Percentiles rank a stretch among this genome's conserved stretches.
Conservation (phyloP, 2,329 filamentous ascomycete species). For the Podosphaera xanthii region DNA sequence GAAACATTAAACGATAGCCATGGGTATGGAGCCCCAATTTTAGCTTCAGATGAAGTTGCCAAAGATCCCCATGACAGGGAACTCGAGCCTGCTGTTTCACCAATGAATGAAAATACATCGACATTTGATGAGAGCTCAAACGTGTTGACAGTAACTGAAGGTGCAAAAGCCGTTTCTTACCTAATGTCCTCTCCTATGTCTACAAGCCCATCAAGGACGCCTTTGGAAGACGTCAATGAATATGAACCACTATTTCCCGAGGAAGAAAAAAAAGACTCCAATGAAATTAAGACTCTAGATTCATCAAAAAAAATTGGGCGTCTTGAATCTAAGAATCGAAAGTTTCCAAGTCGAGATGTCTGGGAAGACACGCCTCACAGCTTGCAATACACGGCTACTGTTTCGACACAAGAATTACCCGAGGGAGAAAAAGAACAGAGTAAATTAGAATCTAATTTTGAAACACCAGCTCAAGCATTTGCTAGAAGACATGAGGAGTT, state of each 20-base stretch:
- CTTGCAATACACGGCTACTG: constrained; percentile 54
- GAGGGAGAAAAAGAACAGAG: constrained; percentile 21
- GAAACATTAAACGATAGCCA: constrained; percentile 32
- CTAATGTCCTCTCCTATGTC: constrained; percentile 22
- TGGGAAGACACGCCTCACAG: constrained; percentile 94
- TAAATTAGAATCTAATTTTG: constrained; percentile 4
- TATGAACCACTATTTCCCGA: constrained; percentile 90
- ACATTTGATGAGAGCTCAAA: neutral
- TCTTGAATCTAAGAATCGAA: constrained; percentile 30
- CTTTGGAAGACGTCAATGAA: constrained; percentile 71
- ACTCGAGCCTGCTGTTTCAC: constrained; percentile 64
- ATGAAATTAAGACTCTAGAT: constrained; percentile 25
- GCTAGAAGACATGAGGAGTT: constrained; percentile 41
- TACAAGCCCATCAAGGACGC: constrained; percentile 31
- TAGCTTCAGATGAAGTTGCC: constrained; percentile 69
- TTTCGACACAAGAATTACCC: constrained; percentile 53
- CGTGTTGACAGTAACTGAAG: constrained; percentile 32
- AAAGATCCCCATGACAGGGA: constrained; percentile 47
- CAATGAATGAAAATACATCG: constrained; percentile 27
- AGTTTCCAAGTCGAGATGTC: constrained; percentile 85
- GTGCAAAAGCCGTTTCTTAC: constrained; percentile 25
- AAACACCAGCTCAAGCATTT: constrained; percentile 40
- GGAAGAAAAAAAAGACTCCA: constrained; percentile 30
- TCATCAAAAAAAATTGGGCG: constrained; percentile 32
- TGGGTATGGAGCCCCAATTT: constrained; percentile 52